Evolutionary conservation across 2,329 filamentous ascomycete genomes (phyloP), one percentile per base, ranked within the genome.

Genomic region (Hymenoscyphus scutula): DNA sequence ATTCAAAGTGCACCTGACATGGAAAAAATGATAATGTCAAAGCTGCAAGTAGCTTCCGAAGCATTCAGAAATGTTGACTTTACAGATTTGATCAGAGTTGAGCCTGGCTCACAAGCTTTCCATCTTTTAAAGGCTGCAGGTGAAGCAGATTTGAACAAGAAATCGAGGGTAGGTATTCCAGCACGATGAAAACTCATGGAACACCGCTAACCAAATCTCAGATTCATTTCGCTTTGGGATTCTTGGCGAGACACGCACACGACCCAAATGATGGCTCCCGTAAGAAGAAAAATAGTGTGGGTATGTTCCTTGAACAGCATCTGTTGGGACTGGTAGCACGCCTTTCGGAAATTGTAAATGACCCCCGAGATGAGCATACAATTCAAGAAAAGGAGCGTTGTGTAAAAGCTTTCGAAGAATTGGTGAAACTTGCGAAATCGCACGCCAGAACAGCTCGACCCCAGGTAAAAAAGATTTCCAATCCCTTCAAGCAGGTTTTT

Each of bases 261-360:
- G 30, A 64, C n/a, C 53, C 55, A n/a, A 38, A 34, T 8, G 66
- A 66, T 60, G 77, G 76, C 54, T 62, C 54, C 27, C 60, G 65
- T 3, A 69, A 64, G 29, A 84, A 81, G 67, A 82, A 80, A 62
- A 85, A 89, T 63, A 77, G 84, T 1, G 80, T 96, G 27, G 88
- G 87, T 0, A 80, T 84, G 0, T 98, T 97, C 73, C 84, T 98
- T 51, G 88, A 96, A 65, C 84, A 85, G 32, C 89, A 97, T 74
- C 87, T 96, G 37, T 83, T 99, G 6, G 94, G 92, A 5, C 86
- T 98, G 60, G 92, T 97, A 76, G 88, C 91, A 6, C 84, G 89
- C 38, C 87, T 98, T 67, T 91, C 91, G 0, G 88, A 93, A 60
- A 79, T 84, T 10, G 87, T 97, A 63, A 95, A 93, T 70, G 89